Base-by-base conservation (phyloP, 164 flowering plant species). In the Nymphaea thermarum region DNA sequence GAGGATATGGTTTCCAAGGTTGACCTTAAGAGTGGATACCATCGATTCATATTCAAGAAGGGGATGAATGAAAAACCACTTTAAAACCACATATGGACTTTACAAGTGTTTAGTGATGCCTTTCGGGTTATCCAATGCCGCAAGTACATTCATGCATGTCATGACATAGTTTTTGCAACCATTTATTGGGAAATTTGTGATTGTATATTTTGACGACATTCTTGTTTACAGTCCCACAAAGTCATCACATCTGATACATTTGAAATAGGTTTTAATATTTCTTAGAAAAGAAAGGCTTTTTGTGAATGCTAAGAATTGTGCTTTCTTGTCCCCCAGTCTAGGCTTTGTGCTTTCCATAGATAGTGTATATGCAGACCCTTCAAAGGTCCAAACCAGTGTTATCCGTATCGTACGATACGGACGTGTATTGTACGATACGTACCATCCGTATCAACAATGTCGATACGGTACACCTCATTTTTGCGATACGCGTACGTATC, bases 141-240 rank as follows among this genome's bases (percentile, higher is more conserved):
- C 7, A 12, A 43, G 67, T 14, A 44, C 67, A 15, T 11, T 65
- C 55, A 43, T 65, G 67, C 4, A 51, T 14, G 25, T 44, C 10
- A 65, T 15, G 67, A 43, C 17, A 25, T 51, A 65, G 10, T 51
- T 65, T 11, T 43, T 65, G 44, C 42, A 0, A 5, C 67, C 53
- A 42, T 65, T 65, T 15, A 43, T 65, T 65, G 53, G 47, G 36
- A 65, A 43, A 25, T 65, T 15, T 44, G 67, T 44, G 43, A n/a
- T 44, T 15, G 45, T 2, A 5, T 65, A 43, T 43, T 65, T 65
- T 65, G 67, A 65, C 25, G 67, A 65, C 43, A 43, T 44, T 12
- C 45, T 65, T 42, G 45, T 65, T 15, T 65, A 65, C 53, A 43
- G 67, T n/a, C 25, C 36, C 5, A 15, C 36, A 14, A 43, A 55